These are phyloP conservation scores for Ciborinia camelliae DNA, from an alignment of 2,329 filamentous ascomycete genomes.

Conservation along the genomic window DNA sequence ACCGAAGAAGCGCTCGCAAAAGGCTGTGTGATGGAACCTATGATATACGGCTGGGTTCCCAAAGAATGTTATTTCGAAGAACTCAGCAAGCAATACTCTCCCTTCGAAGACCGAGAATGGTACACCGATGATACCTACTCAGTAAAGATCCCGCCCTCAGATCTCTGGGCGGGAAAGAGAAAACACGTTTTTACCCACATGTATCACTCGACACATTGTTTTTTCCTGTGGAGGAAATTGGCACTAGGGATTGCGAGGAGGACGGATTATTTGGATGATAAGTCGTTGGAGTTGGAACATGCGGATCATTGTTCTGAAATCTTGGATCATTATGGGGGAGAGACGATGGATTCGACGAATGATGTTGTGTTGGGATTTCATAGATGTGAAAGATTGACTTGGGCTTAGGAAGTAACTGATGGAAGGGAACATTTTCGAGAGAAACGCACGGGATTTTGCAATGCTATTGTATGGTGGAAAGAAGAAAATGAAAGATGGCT, in stretches of 20 bases:
- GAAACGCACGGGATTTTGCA: not conserved
- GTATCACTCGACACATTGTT: slow-evolving; percentile 10
- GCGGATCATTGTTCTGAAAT: slow-evolving; percentile 10
- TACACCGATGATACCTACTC: not conserved
- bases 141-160: not conserved
- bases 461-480: not conserved
- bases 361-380: slow-evolving; percentile 10
- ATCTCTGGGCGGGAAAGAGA: slow-evolving; percentile 9
- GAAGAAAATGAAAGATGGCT: not conserved
- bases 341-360: slow-evolving; percentile 5
- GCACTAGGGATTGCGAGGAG: not conserved
- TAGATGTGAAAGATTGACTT: slow-evolving; percentile 7
- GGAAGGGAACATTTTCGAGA: too few relatives aligned
- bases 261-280: slow-evolving; percentile 3
- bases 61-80: not conserved
- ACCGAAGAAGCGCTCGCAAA: slow-evolving; percentile 6
- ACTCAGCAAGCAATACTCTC: slow-evolving; percentile 1
- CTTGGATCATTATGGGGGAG: slow-evolving; percentile 11
- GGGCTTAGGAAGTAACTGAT: not conserved
- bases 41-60: not conserved
- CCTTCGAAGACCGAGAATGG: slow-evolving; percentile 9
- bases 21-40: not conserved
- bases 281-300: slow-evolving; percentile 3
- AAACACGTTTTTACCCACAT: not conserved
- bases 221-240: slow-evolving; percentile 10